Percentiles rank a stretch among this genome's conserved stretches.
phyloP scores from a whole-genome alignment of 805 yeast species.

The Cyberlindnera americana region DNA sequence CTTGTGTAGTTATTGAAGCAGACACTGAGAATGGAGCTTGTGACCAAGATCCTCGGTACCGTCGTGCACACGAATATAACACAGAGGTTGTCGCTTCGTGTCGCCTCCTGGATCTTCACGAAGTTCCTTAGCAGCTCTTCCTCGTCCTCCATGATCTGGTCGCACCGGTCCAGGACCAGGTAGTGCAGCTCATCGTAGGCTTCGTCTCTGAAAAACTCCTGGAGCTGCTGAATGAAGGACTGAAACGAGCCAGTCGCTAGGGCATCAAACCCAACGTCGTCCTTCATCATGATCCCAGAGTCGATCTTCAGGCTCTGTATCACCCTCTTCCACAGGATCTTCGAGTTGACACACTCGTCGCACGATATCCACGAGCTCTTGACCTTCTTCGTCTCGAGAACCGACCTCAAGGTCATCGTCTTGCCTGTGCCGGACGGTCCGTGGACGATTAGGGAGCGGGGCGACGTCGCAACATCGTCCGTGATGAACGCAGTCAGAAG shows the following conservation, averaged over 20 bases:
- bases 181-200: conserved; percentile 20
- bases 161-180: conserved; percentile 24
- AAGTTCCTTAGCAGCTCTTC: conserved; percentile 19
- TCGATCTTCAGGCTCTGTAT: conserved; percentile 12
- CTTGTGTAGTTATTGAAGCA: conserved; percentile 19
- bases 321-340: conserved; percentile 23
- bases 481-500: conserved; percentile 19
- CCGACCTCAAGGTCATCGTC: conserved; percentile 14
- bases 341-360: conserved; percentile 27
- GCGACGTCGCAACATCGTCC: conserved; percentile 6
- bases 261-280: conserved; percentile 10
- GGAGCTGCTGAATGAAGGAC: conserved; percentile 18
- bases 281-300: conserved; percentile 9
- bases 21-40: conserved; percentile 20
- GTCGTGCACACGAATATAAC: conserved; percentile 21
- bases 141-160: conserved; percentile 24
- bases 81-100: conserved; percentile 16
- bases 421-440: conserved; percentile 27
- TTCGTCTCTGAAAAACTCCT: conserved; percentile 11
- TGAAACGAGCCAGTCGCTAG: conserved; percentile 20
- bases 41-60: conserved; percentile 18
- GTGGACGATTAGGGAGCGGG: conserved; percentile 10
- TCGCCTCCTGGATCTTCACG: conserved; percentile 20
- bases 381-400: conserved; percentile 10
- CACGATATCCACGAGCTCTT: conserved; percentile 21